These are phyloP conservation scores for Leishmania major DNA, from an alignment of 208 protist species.

Conservation along the genomic window DNA sequence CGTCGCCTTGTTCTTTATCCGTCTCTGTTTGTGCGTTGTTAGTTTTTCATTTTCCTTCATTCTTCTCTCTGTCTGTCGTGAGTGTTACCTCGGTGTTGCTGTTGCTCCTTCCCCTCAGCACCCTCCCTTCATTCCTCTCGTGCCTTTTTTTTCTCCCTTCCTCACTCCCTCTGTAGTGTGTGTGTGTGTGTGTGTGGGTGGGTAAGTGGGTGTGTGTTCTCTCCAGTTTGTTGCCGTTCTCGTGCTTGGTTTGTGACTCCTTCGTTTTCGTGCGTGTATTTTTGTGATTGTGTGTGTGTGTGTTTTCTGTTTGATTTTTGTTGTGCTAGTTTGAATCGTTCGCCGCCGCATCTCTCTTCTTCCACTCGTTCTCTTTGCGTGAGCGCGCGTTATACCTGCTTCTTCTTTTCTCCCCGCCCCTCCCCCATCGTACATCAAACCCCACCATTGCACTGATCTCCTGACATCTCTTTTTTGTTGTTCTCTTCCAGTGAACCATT, in stretches of 20 bases:
- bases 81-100: not conserved
- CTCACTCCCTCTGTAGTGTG: not conserved
- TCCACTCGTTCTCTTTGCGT: not conserved
- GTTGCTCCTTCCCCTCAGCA: not conserved
- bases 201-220: not conserved
- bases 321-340: not conserved
- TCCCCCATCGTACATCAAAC: not conserved
- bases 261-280: not conserved
- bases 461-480: not conserved
- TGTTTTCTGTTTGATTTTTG: not conserved
- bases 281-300: not conserved
- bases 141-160: not conserved
- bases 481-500: not conserved
- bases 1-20: not conserved
- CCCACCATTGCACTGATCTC: not conserved
- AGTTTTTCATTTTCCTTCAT: not conserved
- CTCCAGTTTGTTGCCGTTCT: not conserved
- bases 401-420: not conserved
- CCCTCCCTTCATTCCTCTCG: not conserved
- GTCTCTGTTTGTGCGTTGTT: not conserved
- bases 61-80: not conserved
- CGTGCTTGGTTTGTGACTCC: not conserved
- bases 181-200: not conserved
- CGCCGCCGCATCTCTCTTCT: not conserved
- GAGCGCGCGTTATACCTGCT: not conserved